These are phyloP conservation scores for Solanum bulbocastanum DNA, from an alignment of 257 asterid species.

Conservation along the genomic window DNA sequence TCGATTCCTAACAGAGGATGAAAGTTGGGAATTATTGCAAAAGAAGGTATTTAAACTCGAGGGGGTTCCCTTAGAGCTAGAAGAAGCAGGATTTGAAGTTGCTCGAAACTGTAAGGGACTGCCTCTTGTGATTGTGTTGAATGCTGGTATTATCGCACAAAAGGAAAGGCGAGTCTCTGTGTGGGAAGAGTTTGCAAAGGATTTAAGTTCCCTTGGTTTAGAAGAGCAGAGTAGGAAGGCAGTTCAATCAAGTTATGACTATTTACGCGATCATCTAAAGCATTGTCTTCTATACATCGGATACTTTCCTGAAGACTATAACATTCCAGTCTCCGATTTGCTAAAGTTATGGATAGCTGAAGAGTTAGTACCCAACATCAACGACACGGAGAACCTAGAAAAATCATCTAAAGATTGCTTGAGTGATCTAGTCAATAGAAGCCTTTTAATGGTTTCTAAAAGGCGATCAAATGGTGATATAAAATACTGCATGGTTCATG, in stretches of 20 bases:
- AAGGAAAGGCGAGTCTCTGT: not conserved
- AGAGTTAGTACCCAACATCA: not conserved
- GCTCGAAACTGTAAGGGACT: not conserved
- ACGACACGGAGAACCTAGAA: not conserved
- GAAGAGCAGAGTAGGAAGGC: not conserved
- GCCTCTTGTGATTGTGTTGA: not conserved
- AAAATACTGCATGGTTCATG: slow-evolving; percentile 3
- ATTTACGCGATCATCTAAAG: not conserved
- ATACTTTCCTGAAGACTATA: not conserved
- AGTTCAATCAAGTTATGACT: not conserved
- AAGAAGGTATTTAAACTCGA: not conserved
- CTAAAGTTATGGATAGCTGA: slow-evolving; percentile 1
- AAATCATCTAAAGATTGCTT: not conserved
- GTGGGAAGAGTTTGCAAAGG: not conserved
- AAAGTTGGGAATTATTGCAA: not conserved
- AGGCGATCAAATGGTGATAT: slow-evolving; percentile 1
- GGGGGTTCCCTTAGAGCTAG: not conserved
- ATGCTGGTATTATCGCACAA: not conserved
- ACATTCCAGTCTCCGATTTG: not conserved
- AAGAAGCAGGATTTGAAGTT: not conserved
- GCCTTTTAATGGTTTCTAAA: not conserved
- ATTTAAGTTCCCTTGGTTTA: not conserved
- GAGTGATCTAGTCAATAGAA: slow-evolving; percentile 1
- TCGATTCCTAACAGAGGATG: not conserved
- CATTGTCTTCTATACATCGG: not conserved